A percentile compares a stretch with the other conserved stretches of the same genome.
phyloP scores from a whole-genome alignment of 2,329 filamentous ascomycete genomes.

The Acephala macrosclerotiorum region DNA sequence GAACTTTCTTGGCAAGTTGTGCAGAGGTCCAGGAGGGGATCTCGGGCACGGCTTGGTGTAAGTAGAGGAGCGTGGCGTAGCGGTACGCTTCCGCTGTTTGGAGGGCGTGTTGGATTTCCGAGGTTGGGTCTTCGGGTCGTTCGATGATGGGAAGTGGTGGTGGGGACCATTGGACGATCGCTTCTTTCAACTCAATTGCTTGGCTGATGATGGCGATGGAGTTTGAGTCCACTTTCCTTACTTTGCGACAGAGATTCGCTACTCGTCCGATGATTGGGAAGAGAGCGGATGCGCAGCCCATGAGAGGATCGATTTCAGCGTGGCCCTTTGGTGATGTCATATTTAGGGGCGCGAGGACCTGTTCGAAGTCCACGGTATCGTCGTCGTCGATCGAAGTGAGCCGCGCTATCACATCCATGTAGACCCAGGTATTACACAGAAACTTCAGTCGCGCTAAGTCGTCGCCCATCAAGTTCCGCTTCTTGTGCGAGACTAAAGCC shows the following conservation, averaged over 20 bases:
- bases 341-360: slow-evolving; percentile 50
- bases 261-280: slow-evolving; percentile 74
- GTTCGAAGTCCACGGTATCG: slow-evolving; percentile 61
- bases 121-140: slow-evolving; percentile 68
- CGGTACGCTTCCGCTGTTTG: slow-evolving; percentile 73
- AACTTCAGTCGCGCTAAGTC: slow-evolving; percentile 66
- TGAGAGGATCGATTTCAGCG: slow-evolving; percentile 70
- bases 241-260: slow-evolving; percentile 69
- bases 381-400: slow-evolving; percentile 64
- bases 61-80: slow-evolving; percentile 70
- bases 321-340: slow-evolving; percentile 48
- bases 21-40: slow-evolving; percentile 65
- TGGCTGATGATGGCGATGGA: slow-evolving; percentile 66
- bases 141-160: slow-evolving; percentile 59
- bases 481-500: slow-evolving; percentile 57
- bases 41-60: slow-evolving; percentile 74
- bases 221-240: slow-evolving; percentile 59
- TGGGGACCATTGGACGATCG: slow-evolving; percentile 67
- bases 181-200: slow-evolving; percentile 66
- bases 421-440: slow-evolving; percentile 76
- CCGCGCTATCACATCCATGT: slow-evolving; percentile 76
- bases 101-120: slow-evolving; percentile 67
- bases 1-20: slow-evolving; percentile 66
- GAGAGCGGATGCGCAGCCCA: slow-evolving; percentile 72
- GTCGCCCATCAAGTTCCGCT: slow-evolving; percentile 50